Base-by-base conservation (phyloP, 177 flowering plant genomes). In the Vitis hybrid region DNA sequence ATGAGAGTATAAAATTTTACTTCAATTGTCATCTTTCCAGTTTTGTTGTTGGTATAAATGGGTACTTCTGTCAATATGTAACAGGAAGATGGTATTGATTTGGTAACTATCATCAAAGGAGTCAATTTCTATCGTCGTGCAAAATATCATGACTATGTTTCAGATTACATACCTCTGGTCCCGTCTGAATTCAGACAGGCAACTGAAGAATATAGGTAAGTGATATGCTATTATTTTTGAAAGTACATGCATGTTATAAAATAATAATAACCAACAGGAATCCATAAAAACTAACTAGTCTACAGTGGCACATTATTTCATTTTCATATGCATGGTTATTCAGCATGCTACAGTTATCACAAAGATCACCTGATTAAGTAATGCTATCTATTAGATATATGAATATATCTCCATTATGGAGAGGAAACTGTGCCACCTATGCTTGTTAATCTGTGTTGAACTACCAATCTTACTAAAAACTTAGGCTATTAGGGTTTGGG, bases 101-200 rank as follows among this genome's bases (percentile, higher is more conserved):
- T 91, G 82, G 79, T 82, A 21, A 79, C 86, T 12, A 68, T 76
- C 59, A 78, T 91, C 66, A 88, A 80, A 78, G 87, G 80, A 67
- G 75, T 89, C 59, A 40, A 80, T 76, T 82, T 85, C 59, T 91
- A 90, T 72, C 92, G 94, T 30, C 91, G 89, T 67, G 77, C 79
- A 32, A 80, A 72, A 61, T 14, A 32, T 10, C 72, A 6, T 27
- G 85, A 91, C 75, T 85, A 81, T 75, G 85, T 84, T 10, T 74
- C 77, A 19, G 94, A 91, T 79, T 91, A 70, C 75, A 30, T 87
- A 24, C 88, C 82, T 19, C 89, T 86, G 48, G 84, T 85, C 35
- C 72, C 69, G 56, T 72, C 74, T 15, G 97, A 89, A 64, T 75
- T 85, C 74, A 35, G 64, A 21, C 69, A 76, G 56, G 1, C 70